Conservation (phyloP, 495 filamentous ascomycete species). For the Glonium stellatum region DNA sequence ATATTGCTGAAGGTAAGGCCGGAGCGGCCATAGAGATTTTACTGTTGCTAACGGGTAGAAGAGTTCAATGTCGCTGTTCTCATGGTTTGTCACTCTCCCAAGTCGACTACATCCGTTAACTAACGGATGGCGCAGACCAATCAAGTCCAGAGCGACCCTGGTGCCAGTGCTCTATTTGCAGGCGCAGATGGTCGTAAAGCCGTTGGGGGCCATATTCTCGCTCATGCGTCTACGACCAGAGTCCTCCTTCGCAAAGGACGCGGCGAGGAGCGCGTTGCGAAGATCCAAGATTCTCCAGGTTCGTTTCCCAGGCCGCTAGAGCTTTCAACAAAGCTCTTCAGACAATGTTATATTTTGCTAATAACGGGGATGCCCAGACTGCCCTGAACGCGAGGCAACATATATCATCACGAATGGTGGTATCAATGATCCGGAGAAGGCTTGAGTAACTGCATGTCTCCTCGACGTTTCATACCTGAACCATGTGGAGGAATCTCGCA, state of each 20-base stretch:
- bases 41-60: constrained; percentile 24
- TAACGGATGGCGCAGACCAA: constrained; percentile 47
- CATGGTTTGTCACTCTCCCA: constrained; percentile 37
- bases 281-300: constrained; percentile 73
- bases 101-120: no score
- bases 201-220: constrained; percentile 72
- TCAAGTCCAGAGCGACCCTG: constrained; percentile 76
- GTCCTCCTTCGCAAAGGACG: constrained; percentile 69
- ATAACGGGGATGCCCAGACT: constrained; percentile 43
- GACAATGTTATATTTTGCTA: not conserved
- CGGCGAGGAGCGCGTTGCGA: constrained; percentile 73
- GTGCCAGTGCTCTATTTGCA: constrained; percentile 71
- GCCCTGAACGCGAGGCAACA: constrained; percentile 68
- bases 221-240: constrained; percentile 69
- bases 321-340: not conserved
- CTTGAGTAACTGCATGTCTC: constrained; percentile 10
- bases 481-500: not conserved
- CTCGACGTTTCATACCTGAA: not conserved
- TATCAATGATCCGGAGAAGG: constrained; percentile 66
- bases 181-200: constrained; percentile 70
- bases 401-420: constrained; percentile 77
- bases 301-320: constrained; percentile 15
- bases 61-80: constrained; percentile 75
- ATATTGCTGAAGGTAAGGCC: constrained; percentile 62
- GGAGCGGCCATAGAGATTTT: not conserved